A percentile compares a stretch with the other conserved stretches of the same genome.
Conservation (phyloP, 495 filamentous ascomycete species). For the Rusavskia elegans region DNA sequence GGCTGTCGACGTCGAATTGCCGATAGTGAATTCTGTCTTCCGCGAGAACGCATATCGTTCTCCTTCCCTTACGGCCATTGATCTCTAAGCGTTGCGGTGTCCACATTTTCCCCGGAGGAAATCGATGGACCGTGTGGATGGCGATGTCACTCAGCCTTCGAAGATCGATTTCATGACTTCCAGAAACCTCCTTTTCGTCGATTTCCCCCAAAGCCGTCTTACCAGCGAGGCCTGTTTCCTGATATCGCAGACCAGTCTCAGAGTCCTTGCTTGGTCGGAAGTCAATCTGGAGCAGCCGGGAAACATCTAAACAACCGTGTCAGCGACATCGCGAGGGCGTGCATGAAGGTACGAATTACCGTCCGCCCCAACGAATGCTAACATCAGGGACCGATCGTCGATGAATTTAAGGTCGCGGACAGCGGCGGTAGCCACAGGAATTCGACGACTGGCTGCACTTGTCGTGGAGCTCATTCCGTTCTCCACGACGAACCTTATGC, state of each 20-base stretch:
- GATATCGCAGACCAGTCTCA: background rate
- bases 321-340: background rate
- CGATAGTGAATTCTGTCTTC: conserved; percentile 38
- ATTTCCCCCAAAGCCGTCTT: background rate
- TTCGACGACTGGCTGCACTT: conserved; percentile 22
- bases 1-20: conserved; percentile 38
- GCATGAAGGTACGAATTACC: background rate
- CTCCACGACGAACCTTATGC: conserved; percentile 28
- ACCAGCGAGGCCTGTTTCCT: background rate
- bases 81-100: conserved; percentile 32
- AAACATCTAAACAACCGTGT: conserved; percentile 1
- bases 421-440: conserved; percentile 26
- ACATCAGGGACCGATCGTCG: conserved; percentile 33
- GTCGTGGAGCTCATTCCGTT: conserved; percentile 41
- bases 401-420: conserved; percentile 40
- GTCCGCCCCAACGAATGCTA: conserved; percentile 21
- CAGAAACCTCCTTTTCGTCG: background rate
- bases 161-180: background rate
- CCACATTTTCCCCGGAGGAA: conserved; percentile 11
- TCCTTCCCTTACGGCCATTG: conserved; percentile 36
- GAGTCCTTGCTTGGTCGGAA: conserved; percentile 2
- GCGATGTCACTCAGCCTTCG: background rate
- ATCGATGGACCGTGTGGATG: conserved; percentile 3
- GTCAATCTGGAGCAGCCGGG: conserved; percentile 10
- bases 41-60: conserved; percentile 40